A percentile compares a stretch with the other conserved stretches of the same genome.
phyloP scores from a whole-genome alignment of 1,284 basidiomycete species.

The Coriolopsis trogii region DNA sequence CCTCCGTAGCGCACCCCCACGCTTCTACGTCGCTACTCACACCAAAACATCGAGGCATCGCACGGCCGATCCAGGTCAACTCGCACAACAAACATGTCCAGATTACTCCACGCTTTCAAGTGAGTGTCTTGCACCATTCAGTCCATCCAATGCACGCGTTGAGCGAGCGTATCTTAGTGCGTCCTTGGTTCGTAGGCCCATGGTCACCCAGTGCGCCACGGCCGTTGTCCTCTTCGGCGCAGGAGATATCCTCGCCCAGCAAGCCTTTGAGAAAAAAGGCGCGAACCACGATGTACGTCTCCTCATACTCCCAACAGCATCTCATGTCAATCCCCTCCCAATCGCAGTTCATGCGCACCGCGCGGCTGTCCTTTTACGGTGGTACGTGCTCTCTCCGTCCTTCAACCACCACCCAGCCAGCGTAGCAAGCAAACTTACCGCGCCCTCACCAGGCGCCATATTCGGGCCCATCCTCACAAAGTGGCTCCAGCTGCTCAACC shows the following conservation, averaged over 20 bases:
- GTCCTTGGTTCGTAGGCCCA: slow-evolving; percentile 62
- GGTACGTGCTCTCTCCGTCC: slow-evolving; percentile 39
- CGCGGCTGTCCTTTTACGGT: slow-evolving; percentile 76
- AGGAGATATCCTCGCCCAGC: slow-evolving; percentile 85
- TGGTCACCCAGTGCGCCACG: slow-evolving; percentile 65
- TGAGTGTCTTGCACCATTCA: slow-evolving; percentile 30
- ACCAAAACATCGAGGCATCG: too few species aligned
- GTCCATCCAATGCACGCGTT: not conserved
- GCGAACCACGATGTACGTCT: slow-evolving; percentile 67
- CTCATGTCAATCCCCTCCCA: not conserved
- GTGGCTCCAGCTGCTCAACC: slow-evolving; percentile 70
- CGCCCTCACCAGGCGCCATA: slow-evolving; percentile 49
- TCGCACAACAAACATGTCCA: slow-evolving; percentile 48
- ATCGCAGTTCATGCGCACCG: slow-evolving; percentile 66
- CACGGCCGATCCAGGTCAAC: too few species aligned
- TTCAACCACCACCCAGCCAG: not conserved
- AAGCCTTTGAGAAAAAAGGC: slow-evolving; percentile 73
- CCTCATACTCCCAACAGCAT: not conserved
- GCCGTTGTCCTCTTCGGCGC: slow-evolving; percentile 72
- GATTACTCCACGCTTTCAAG: slow-evolving; percentile 58
- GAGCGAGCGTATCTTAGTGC: slow-evolving; percentile 42
- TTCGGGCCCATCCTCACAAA: slow-evolving; percentile 75
- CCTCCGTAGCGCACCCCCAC: too few species aligned
- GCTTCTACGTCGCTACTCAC: too few species aligned
- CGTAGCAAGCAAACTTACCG: too few species aligned